phyloP scores from a whole-genome alignment of 176 grass and related monocot species.

The Thinopyrum elongatum region DNA sequence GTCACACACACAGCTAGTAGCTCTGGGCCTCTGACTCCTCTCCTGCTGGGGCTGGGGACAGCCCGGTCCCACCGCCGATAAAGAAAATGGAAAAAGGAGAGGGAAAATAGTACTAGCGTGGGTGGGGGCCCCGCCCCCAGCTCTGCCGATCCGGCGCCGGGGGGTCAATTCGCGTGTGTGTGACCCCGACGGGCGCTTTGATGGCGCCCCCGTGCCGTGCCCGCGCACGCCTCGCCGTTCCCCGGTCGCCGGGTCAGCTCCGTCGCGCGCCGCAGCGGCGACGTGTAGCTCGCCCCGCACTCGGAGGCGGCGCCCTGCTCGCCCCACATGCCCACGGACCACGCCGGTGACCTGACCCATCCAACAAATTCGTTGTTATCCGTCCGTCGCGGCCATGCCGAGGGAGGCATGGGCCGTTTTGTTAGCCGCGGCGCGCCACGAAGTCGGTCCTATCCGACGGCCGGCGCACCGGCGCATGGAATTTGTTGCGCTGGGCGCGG shows the following conservation, averaged over 20 bases:
- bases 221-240: background rate
- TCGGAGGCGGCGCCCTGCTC: background rate
- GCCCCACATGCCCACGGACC: background rate
- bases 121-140: background rate
- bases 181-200: constrained; percentile 1
- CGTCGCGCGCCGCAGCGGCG: background rate
- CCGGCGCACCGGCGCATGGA: background rate
- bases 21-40: constrained; percentile 25
- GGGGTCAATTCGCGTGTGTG: constrained; percentile 20
- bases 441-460: background rate
- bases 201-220: background rate
- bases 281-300: background rate
- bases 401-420: background rate
- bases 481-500: background rate
- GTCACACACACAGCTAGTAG: background rate
- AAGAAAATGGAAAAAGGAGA: constrained; percentile 14
- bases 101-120: no score
- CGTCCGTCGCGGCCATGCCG: background rate
- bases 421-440: no score
- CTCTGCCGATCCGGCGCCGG: background rate
- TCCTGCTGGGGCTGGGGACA: constrained; percentile 26
- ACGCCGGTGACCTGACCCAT: background rate
- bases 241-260: background rate
- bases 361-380: background rate
- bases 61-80: background rate